These are phyloP conservation scores for Zychaea mexicana DNA, from an alignment of 371 early-diverging fungal species.

Conservation along the genomic window DNA sequence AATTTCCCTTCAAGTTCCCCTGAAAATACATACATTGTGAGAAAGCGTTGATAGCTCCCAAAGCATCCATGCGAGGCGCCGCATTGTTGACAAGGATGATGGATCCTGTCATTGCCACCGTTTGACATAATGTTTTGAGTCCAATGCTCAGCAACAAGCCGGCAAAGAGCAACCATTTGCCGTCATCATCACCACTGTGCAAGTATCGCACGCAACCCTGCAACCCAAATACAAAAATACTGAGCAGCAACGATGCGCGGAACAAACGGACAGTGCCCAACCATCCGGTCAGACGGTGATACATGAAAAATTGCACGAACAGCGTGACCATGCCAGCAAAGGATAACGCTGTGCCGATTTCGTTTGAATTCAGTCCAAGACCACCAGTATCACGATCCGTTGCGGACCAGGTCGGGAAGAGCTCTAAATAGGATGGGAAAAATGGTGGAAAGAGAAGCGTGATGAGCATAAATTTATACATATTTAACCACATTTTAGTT, in stretches of 20 bases:
- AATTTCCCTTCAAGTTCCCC: conserved; percentile 20
- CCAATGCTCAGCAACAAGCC: conserved; percentile 26
- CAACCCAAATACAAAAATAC: conserved; percentile 42
- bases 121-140: conserved; percentile 36
- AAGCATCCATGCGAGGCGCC: conserved; percentile 26
- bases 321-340: conserved; percentile 52
- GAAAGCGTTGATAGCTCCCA: conserved; percentile 44
- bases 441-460: no score
- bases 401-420: conserved; percentile 22
- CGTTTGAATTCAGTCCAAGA: conserved; percentile 50
- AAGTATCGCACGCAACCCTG: conserved; percentile 38
- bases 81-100: conserved; percentile 41
- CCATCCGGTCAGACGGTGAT: conserved; percentile 46
- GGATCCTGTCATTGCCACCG: conserved; percentile 33
- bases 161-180: not conserved
- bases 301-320: conserved; percentile 51
- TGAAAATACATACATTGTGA: conserved; percentile 33
- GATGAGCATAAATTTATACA: no score
- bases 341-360: conserved; percentile 60
- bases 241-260: conserved; percentile 38
- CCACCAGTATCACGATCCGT: conserved; percentile 48
- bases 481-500: not conserved
- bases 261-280: conserved; percentile 53
- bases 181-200: conserved; percentile 8
- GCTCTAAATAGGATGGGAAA: conserved; percentile 4